Evolutionary conservation across 257 asterid genomes (phyloP).

Genomic region (Primulina huaijiensis): DNA sequence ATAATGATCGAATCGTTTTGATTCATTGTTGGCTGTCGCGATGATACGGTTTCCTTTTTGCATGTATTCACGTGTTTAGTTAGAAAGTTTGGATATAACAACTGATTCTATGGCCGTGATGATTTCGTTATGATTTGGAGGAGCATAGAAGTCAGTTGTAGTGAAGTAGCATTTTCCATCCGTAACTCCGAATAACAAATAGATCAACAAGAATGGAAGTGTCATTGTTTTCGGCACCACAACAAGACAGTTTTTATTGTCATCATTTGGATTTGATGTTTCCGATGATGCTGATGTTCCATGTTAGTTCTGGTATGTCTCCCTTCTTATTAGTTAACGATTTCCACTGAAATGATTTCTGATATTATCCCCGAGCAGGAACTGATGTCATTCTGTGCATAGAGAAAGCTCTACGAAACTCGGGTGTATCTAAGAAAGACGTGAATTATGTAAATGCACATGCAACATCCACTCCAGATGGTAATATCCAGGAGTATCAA

Average conservation of each 20-base stretch:
- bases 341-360: constrained; percentile 16
- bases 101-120: too few relatives aligned
- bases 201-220: too few relatives aligned
- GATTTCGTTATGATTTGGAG: too few relatives aligned
- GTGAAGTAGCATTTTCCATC: too few relatives aligned
- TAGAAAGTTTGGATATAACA: too few relatives aligned
- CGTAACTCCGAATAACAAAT: too few relatives aligned
- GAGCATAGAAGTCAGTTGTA: too few relatives aligned
- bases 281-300: background rate
- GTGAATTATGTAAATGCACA: constrained; percentile 45
- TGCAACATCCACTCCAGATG: constrained; percentile 47
- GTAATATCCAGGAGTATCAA: constrained; percentile 58
- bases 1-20: background rate
- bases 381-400: constrained; percentile 78
- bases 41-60: too few relatives aligned
- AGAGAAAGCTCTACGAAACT: constrained; percentile 90
- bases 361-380: constrained; percentile 48
- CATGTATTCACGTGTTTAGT: too few relatives aligned
- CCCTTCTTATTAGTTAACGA: background rate
- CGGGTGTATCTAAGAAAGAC: constrained; percentile 75
- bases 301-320: background rate
- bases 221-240: background rate
- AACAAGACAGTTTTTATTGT: background rate
- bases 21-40: too few relatives aligned
- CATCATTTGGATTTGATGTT: background rate